Base-by-base conservation (phyloP, 2,329 filamentous ascomycete species). In the Fusarium robinianum region DNA sequence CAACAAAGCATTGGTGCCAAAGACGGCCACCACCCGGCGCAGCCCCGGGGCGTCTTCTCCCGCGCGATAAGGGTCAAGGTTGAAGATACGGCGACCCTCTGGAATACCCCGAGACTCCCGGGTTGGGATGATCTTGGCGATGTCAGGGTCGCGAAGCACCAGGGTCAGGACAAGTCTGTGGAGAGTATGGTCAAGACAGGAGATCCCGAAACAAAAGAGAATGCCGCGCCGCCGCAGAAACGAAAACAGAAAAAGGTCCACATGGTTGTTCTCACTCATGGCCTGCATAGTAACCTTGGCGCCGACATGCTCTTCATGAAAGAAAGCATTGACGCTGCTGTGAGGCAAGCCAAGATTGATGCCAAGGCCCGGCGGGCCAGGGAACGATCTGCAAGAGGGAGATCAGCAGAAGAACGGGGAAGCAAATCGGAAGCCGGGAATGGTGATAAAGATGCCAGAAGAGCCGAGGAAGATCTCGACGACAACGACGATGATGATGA, bases 291-390 rank as follows among this genome's bases (percentile, higher is more conserved):
- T 69, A 99, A 99, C 66, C 77, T 96, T 9, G 90, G 94, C 5
- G 88, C 90, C 15, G 94, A 99, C 66, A 96, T 99, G 94, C 75
- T 99, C 14, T 99, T 88, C 64, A 72, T 99, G 66, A 99, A 99
- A 64, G 94, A 99, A 69, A 95, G 90, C 67, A 97, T 99, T 51
- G 94, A 99, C 70, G 83, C 84, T 18, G 84, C 88, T 3, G 86
- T 85, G 4, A 85, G 76, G 58, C 83, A 92, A 63, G 86, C 88
- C 18, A 84, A 85, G 57, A 72, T 82, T 35, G 85, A 88, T 66
- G 81, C 84, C 24, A 84, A 78, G 64, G 76, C 73, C 35, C 77
- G 87, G 45, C 80, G 76, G 57, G 75, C 73, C 42, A 74, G 69
- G 57, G 72, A 79, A 61, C 67, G 72, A 63, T 63, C 70, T 62